Evolutionary conservation across 2,329 filamentous ascomycete species (phyloP).

Genomic region (Hymenoscyphus infarciens): DNA sequence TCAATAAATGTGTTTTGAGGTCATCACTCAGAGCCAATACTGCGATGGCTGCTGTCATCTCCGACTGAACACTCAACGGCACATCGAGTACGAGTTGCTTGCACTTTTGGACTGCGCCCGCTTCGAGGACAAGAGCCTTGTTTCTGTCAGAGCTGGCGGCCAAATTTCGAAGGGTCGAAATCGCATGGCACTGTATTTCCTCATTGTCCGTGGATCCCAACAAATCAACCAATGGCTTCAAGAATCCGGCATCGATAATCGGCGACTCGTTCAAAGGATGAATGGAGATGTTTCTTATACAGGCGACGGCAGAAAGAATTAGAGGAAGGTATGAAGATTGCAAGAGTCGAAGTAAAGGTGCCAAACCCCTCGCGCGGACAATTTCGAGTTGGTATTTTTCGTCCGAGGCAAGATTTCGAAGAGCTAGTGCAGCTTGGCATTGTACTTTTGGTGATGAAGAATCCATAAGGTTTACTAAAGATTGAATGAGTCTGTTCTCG

Average conservation of each 20-base stretch:
- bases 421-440: constrained; percentile 90
- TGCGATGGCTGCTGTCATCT: constrained; percentile 99
- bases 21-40: constrained; percentile 95
- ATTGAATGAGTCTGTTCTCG: constrained; percentile 88
- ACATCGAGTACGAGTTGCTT: constrained; percentile 94
- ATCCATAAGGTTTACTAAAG: constrained; percentile 93
- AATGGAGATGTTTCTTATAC: constrained; percentile 98
- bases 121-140: constrained; percentile 95
- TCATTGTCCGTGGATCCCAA: constrained; percentile 95
- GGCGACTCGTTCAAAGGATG: constrained; percentile 97
- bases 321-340: constrained; percentile 95
- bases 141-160: constrained; percentile 96
- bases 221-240: constrained; percentile 89
- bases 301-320: constrained; percentile 94
- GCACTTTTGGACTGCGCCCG: constrained; percentile 96
- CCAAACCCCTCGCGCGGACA: constrained; percentile 81
- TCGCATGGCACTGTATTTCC: constrained; percentile 98
- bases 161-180: constrained; percentile 91
- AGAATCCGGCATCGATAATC: constrained; percentile 95
- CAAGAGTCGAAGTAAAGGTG: constrained; percentile 80
- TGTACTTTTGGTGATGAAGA: constrained; percentile 96
- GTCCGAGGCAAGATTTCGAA: constrained; percentile 93
- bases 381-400: constrained; percentile 99
- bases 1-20: constrained; percentile 84
- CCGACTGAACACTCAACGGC: constrained; percentile 89